Percentiles rank a stretch among this genome's conserved stretches.
These are phyloP conservation scores for Aureobasidium sp. DNA, from an alignment of 2,329 filamentous ascomycete genomes.

Conservation along the genomic window DNA sequence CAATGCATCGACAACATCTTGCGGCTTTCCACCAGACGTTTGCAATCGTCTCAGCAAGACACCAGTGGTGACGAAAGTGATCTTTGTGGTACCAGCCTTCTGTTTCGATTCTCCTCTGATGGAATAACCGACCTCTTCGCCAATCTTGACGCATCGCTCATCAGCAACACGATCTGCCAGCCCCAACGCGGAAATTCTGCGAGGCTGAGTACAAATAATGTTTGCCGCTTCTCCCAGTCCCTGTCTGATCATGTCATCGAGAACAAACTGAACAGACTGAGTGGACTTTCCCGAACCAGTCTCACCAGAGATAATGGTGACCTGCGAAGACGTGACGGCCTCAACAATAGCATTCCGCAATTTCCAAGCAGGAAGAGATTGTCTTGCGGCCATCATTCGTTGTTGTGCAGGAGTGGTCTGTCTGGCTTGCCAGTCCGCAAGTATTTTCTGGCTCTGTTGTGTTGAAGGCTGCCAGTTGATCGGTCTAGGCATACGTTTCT, in stretches of 20 bases:
- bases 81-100: slow-evolving; percentile 65
- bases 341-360: slow-evolving; percentile 69
- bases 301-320: slow-evolving; percentile 94
- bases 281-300: slow-evolving; percentile 97
- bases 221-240: slow-evolving; percentile 72
- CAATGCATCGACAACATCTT: slow-evolving; percentile 73
- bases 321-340: slow-evolving; percentile 69
- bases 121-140: slow-evolving; percentile 82
- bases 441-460: slow-evolving; percentile 51
- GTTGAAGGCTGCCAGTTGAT: slow-evolving; percentile 59
- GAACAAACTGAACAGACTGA: slow-evolving; percentile 89
- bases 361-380: slow-evolving; percentile 79
- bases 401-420: slow-evolving; percentile 60
- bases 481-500: slow-evolving; percentile 40
- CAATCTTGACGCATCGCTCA: slow-evolving; percentile 74
- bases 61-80: slow-evolving; percentile 94
- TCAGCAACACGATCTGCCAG: slow-evolving; percentile 91
- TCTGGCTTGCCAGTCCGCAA: slow-evolving; percentile 59
- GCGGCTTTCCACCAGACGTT: slow-evolving; percentile 71
- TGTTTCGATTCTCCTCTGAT: slow-evolving; percentile 85
- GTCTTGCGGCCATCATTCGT: slow-evolving; percentile 66
- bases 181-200: slow-evolving; percentile 87
- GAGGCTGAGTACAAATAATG: slow-evolving; percentile 91
- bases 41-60: slow-evolving; percentile 87
- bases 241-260: slow-evolving; percentile 78